Conservation (phyloP, 306 rosid species). For the Medicago ruthenica region DNA sequence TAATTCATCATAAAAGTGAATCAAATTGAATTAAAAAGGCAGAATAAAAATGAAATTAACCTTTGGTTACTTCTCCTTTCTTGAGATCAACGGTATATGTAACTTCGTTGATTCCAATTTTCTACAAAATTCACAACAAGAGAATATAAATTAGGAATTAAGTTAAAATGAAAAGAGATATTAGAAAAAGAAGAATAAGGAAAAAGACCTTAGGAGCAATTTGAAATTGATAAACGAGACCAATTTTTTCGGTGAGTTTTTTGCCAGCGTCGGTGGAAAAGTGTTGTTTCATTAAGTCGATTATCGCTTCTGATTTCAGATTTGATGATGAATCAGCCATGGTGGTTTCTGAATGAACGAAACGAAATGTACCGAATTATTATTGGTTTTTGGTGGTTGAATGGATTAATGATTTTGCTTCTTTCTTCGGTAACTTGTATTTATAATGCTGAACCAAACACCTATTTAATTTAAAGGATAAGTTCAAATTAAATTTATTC, state of each 20-base stretch:
- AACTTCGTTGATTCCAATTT: conserved; percentile 82
- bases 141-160: background rate
- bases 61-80: conserved; percentile 84
- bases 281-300: conserved; percentile 86
- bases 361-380: background rate
- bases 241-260: conserved; percentile 58
- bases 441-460: no score
- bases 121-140: conserved; percentile 48
- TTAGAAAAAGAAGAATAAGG: background rate
- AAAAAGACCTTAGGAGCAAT: conserved; percentile 79
- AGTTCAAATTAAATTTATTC: no score
- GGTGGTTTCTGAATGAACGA: background rate
- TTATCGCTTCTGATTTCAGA: conserved; percentile 68
- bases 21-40: background rate
- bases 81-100: conserved; percentile 81
- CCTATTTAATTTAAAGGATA: no score
- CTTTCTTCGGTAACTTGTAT: background rate
- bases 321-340: conserved; percentile 56
- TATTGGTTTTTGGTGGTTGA: background rate
- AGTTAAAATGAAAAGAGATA: background rate
- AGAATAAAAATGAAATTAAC: conserved; percentile 40
- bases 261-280: conserved; percentile 77
- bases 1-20: background rate
- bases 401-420: background rate
- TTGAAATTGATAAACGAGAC: conserved; percentile 82